Conservation (phyloP, 345 rosid genomes). For the Salix caprea region DNA sequence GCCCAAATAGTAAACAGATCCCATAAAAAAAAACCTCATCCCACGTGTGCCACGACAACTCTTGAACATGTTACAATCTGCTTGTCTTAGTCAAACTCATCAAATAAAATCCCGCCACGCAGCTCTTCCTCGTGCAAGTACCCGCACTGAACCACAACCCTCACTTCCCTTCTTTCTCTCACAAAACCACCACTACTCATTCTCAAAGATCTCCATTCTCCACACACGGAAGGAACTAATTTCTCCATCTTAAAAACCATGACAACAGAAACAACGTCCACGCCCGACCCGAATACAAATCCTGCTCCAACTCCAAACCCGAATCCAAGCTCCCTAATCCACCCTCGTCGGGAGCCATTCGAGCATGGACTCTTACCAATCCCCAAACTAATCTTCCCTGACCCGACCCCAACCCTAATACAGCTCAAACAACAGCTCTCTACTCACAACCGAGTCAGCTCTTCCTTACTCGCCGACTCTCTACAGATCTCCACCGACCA, state of each 20-base stretch:
- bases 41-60: background rate
- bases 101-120: slow-evolving; percentile 4
- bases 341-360: slow-evolving; percentile 84
- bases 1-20: background rate
- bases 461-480: slow-evolving; percentile 58
- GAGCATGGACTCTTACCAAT: slow-evolving; percentile 97
- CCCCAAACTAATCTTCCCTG: slow-evolving; percentile 79
- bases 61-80: background rate
- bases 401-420: slow-evolving; percentile 70
- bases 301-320: background rate
- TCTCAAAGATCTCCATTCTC: slow-evolving; percentile 12
- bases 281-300: slow-evolving; percentile 1
- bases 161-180: background rate
- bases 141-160: slow-evolving; percentile 2
- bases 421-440: slow-evolving; percentile 63
- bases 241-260: slow-evolving; percentile 8
- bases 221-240: background rate
- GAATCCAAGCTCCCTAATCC: slow-evolving; percentile 47
- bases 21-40: background rate
- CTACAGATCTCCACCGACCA: slow-evolving; percentile 91
- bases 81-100: background rate
- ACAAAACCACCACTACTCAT: background rate
- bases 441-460: slow-evolving; percentile 50
- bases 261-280: slow-evolving; percentile 10
- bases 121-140: background rate